These are phyloP conservation scores for Diaporthe vaccinii DNA, from an alignment of 2,329 filamentous ascomycete genomes.

Conservation along the genomic window DNA sequence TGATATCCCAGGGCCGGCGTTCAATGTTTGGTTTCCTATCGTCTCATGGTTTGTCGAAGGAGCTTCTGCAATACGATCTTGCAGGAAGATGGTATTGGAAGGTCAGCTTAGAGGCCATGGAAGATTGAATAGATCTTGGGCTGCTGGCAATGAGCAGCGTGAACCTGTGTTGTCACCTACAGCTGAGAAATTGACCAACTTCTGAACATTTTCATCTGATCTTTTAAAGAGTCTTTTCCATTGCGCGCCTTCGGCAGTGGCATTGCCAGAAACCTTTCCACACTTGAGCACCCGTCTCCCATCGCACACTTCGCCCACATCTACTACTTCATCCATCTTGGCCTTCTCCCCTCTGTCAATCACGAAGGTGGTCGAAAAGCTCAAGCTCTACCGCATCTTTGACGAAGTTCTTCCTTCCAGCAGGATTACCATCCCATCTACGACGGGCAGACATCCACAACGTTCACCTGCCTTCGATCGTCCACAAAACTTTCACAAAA, in stretches of 20 bases:
- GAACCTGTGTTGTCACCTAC: not conserved
- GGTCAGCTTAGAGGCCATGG: not conserved
- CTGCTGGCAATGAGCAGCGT: not conserved
- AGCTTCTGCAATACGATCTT: not conserved
- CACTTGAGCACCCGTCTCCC: not conserved
- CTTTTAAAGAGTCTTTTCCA: too few relatives aligned
- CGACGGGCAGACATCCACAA: too few relatives aligned
- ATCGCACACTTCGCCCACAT: conserved; percentile 31
- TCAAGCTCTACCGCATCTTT: conserved; percentile 16
- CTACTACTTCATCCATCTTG: conserved; percentile 25
- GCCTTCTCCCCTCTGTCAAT: not conserved
- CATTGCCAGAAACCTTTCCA: not conserved
- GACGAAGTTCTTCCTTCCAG: not conserved
- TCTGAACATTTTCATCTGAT: not conserved
- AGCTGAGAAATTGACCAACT: not conserved
- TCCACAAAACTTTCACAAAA: not conserved
- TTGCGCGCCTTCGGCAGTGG: not conserved
- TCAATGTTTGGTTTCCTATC: not conserved
- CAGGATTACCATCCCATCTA: not conserved
- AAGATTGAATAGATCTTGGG: not conserved
- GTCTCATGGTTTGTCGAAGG: not conserved
- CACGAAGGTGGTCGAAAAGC: conserved; percentile 19
- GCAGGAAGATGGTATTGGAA: not conserved
- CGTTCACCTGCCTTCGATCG: not conserved
- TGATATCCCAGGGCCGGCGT: conserved; percentile 23